These are phyloP conservation scores for Polygonum aviculare DNA, from an alignment of 148 eudicot genomes.

Conservation along the genomic window DNA sequence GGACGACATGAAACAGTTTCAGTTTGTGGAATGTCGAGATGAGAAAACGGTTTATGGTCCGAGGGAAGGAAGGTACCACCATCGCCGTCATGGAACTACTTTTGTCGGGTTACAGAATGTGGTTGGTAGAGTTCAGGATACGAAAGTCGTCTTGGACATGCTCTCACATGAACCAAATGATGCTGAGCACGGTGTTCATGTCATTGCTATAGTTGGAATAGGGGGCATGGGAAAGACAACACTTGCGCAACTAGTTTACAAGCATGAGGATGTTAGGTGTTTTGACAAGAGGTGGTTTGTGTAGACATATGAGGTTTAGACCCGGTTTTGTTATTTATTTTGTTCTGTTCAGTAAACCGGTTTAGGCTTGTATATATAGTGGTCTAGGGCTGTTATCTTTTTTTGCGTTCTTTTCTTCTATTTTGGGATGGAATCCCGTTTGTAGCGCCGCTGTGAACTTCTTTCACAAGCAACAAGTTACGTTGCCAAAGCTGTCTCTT, in stretches of 20 bases:
- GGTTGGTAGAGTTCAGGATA: not conserved
- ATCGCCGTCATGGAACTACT: too few relatives aligned
- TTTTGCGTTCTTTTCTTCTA: too few relatives aligned
- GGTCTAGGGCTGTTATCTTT: too few relatives aligned
- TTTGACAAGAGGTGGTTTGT: too few relatives aligned
- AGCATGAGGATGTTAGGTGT: not conserved
- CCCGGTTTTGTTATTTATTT: too few relatives aligned
- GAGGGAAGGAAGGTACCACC: not conserved
- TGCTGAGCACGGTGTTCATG: not conserved
- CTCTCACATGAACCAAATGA: not conserved
- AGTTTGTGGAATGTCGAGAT: not conserved
- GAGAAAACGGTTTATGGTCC: not conserved
- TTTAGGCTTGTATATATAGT: too few relatives aligned
- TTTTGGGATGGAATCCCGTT: too few relatives aligned
- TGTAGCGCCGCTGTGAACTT: too few relatives aligned
- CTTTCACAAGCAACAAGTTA: too few relatives aligned
- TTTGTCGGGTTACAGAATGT: not conserved
- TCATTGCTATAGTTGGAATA: slow-evolving; percentile 1
- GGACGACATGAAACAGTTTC: not conserved
- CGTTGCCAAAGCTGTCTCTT: too few relatives aligned
- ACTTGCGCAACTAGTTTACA: not conserved
- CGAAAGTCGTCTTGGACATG: not conserved
- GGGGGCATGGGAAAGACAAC: not conserved
- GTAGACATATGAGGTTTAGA: too few relatives aligned
- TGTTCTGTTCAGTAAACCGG: too few relatives aligned